A percentile compares a stretch with the other conserved stretches of the same genome.
phyloP scores from a whole-genome alignment of 2,329 filamentous ascomycete genomes.

The Grosmannia clavigera region DNA sequence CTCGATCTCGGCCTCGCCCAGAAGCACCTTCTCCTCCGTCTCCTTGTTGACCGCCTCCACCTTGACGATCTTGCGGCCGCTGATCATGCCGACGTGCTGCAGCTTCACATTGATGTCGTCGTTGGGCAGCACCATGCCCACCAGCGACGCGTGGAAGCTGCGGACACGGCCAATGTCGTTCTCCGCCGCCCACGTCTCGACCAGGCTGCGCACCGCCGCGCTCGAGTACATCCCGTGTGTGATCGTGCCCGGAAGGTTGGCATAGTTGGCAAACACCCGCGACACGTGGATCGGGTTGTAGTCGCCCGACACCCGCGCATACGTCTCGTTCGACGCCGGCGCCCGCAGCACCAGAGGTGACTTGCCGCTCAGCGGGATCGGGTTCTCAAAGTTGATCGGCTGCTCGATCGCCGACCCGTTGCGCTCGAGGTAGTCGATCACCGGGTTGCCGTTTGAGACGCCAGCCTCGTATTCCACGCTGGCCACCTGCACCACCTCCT shows the following conservation, averaged over 20 bases:
- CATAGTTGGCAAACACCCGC: constrained; percentile 89
- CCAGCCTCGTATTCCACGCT: constrained; percentile 92
- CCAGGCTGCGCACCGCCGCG: constrained; percentile 85
- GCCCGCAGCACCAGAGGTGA: constrained; percentile 78
- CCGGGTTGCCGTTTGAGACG: constrained; percentile 85
- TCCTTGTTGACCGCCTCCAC: constrained; percentile 93
- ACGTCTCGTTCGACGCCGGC: constrained; percentile 93
- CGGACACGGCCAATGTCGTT: constrained; percentile 96
- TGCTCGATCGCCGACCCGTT: constrained; percentile 90
- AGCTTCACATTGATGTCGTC: constrained; percentile 91
- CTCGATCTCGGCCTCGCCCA: constrained; percentile 94
- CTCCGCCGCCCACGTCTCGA: constrained; percentile 98
- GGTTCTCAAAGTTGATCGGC: constrained; percentile 92
- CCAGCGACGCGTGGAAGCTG: constrained; percentile 90
- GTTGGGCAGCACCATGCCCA: constrained; percentile 98
- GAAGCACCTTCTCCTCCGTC: constrained; percentile 88
- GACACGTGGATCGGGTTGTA: constrained; percentile 99
- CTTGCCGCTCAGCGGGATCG: constrained; percentile 90
- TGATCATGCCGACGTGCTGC: constrained; percentile 94
- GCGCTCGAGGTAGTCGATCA: constrained; percentile 88
- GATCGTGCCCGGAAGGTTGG: constrained; percentile 90
- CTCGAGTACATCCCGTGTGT: constrained; percentile 99
- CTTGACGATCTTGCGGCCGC: constrained; percentile 98
- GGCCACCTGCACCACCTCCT: constrained; percentile 95
- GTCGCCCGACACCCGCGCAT: constrained; percentile 92